Percentiles rank a stretch among this genome's conserved stretches.
Conservation (phyloP, 306 rosid genomes). For the Canavalia ensiformis region DNA sequence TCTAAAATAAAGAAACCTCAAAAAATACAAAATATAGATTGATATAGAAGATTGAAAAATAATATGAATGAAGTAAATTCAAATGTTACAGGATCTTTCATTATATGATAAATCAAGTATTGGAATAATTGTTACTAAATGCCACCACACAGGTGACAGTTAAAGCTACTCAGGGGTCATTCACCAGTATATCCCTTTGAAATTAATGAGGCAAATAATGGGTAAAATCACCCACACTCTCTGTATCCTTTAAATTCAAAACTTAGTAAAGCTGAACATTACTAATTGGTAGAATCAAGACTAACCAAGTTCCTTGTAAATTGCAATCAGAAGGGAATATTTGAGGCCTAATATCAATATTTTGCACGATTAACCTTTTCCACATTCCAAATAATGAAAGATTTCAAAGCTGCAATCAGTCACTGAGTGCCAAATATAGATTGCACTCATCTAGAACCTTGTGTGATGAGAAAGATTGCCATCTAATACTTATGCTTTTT, state of each 20-base stretch:
- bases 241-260: constrained; percentile 10
- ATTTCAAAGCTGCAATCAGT: not conserved
- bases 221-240: not conserved
- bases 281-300: not conserved
- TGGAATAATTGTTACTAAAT: constrained; percentile 13
- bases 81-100: constrained; percentile 4
- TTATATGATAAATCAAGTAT: not conserved
- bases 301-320: not conserved
- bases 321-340: not conserved
- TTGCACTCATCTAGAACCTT: constrained; percentile 20
- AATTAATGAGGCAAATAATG: not conserved
- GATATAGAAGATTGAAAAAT: constrained; percentile 5
- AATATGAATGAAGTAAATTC: not conserved
- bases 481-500: constrained; percentile 19
- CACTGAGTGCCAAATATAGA: constrained; percentile 8
- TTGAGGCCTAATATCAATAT: constrained; percentile 16
- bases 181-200: not conserved
- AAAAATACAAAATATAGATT: constrained; percentile 29
- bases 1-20: not conserved
- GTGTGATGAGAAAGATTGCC: constrained; percentile 37
- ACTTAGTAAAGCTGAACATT: not conserved
- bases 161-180: not conserved
- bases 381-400: constrained; percentile 7
- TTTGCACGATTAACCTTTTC: constrained; percentile 31
- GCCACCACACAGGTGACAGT: constrained; percentile 3